Base-by-base conservation (phyloP, 73 alveolate genomes). In the Vitrella brassicaformis region DNA sequence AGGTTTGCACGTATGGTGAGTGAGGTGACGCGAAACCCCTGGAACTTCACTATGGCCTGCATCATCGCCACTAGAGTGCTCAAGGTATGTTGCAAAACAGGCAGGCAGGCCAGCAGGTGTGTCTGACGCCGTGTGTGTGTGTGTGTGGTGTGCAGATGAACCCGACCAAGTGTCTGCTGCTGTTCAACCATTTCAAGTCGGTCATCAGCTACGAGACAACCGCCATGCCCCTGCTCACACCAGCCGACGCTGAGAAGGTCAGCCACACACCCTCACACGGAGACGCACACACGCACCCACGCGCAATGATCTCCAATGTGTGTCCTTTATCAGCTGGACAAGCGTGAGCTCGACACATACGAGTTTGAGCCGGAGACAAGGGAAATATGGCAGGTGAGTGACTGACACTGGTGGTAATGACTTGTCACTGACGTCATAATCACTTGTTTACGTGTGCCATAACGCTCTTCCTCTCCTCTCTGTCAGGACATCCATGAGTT, bases 401-500 rank as follows among this genome's bases (percentile, higher is more conserved):
- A 39, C 22, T 39, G 22, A 39, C 22, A 8, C 56, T 8, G 56
- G 4, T 4, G 14, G 56, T 39, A 4, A 8, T 39, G 4, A 39
- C 22, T 14, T 39, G 22, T 4, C 22, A 39, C 4, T 39, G 56
- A 39, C 14, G 56, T 39, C 56, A 39, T 39, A 4, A 39, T 14
- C 56, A 8, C 14, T 39, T 39, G 56, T 39, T 39, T 14, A 4
- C 14, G 4, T 39, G 56, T n/a, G n/a, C n/a, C n/a, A n/a, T n/a
- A n/a, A n/a, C n/a, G n/a, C n/a, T n/a, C n/a, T 39, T 14, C 14
- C 56, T 39, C 56, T 39, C 56, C 56, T 14, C 14, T 14, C 14
- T 14, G 4, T 4, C 56, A 39, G 56, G 56, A 39, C 71, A 79
- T 90, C 78, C 85, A 80, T 66, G 96, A 90, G 66, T 84, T 87